phyloP scores from a whole-genome alignment of 176 grass and related monocot species.

The Oryza brachyantha region DNA sequence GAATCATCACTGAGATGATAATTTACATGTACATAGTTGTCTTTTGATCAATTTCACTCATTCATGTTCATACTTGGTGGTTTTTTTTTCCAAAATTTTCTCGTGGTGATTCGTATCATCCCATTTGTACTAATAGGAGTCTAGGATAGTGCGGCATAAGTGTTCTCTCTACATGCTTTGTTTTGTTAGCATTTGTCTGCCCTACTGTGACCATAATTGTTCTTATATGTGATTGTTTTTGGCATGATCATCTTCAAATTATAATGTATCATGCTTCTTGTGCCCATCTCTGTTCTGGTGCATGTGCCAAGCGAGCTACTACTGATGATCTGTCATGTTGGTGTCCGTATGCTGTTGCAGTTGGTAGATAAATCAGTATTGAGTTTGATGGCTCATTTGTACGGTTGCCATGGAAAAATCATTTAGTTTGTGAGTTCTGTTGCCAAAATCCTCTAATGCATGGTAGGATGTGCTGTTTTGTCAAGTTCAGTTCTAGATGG shows the following conservation, averaged over 20 bases:
- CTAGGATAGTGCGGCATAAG: background rate
- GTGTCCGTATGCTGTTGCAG: constrained; percentile 10
- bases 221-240: background rate
- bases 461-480: background rate
- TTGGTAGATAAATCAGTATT: background rate
- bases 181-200: constrained; percentile 6
- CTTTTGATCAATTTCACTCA: too few relatives aligned
- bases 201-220: background rate
- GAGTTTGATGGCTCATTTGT: background rate
- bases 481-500: background rate
- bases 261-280: background rate
- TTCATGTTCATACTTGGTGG: background rate
- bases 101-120: background rate
- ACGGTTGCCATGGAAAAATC: background rate
- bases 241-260: constrained; percentile 11
- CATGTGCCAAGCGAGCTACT: background rate
- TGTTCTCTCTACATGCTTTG: constrained; percentile 1
- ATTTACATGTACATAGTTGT: too few relatives aligned
- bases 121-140: background rate
- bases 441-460: background rate
- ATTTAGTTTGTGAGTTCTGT: background rate
- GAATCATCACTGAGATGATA: background rate
- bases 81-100: background rate
- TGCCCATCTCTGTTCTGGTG: background rate
- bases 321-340: background rate